Evolutionary conservation across 805 yeast genomes (phyloP).

Genomic region (Komagataella pastoris): DNA sequence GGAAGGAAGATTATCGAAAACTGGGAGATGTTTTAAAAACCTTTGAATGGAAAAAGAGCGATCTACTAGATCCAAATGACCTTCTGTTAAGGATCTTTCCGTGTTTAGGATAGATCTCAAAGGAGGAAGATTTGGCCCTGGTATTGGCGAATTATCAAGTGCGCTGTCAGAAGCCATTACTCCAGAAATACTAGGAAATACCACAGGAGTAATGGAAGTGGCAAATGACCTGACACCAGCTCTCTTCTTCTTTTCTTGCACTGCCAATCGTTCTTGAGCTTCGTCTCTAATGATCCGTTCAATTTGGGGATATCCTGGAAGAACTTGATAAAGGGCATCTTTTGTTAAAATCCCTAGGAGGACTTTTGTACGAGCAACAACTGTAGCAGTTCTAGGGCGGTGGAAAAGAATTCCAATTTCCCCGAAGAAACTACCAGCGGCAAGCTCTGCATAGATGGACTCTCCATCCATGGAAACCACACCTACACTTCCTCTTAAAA

Average conservation of each 20-base stretch:
- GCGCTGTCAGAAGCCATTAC: conserved; percentile 17
- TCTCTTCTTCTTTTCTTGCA: conserved; percentile 49
- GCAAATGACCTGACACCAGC: conserved; percentile 20
- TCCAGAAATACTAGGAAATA: conserved; percentile 3
- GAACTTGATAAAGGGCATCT: conserved; percentile 43
- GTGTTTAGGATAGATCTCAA: conserved; percentile 2
- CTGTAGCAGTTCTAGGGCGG: conserved; percentile 71
- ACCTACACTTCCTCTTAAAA: conserved; percentile 61
- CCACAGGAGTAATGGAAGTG: conserved; percentile 3
- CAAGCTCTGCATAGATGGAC: conserved; percentile 55
- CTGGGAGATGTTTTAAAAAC: conserved; percentile 41
- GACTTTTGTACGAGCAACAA: conserved; percentile 55
- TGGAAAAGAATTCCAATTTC: conserved; percentile 69
- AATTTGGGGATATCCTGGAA: conserved; percentile 49
- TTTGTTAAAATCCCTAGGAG: conserved; percentile 56
- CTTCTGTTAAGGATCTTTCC: neutral
- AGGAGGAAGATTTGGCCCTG: conserved; percentile 28
- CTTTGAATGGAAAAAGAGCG: conserved; percentile 30
- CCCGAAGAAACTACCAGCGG: conserved; percentile 63
- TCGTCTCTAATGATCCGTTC: conserved; percentile 65
- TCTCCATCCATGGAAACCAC: conserved; percentile 72
- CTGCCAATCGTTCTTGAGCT: conserved; percentile 64
- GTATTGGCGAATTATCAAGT: conserved; percentile 17
- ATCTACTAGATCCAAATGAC: neutral
- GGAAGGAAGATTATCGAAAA: conserved; percentile 44